Base-by-base conservation (phyloP, 2,329 filamentous ascomycete genomes). In the Clonostachys solani region DNA sequence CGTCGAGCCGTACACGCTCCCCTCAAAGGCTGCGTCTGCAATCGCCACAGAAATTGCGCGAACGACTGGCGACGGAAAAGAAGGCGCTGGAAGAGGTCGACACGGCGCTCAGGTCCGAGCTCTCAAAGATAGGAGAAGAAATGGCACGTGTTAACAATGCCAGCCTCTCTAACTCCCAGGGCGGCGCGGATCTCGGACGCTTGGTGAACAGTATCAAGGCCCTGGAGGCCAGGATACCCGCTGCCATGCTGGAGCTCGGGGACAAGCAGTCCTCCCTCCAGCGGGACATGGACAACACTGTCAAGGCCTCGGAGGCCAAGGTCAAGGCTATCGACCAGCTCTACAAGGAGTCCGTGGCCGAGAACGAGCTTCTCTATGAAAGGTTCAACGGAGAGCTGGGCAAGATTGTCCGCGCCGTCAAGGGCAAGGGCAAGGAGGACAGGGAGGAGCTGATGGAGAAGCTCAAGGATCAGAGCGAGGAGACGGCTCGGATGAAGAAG, bases 281-380 rank as follows among this genome's bases (percentile, higher is more conserved):
- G 50, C 74, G 72, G 33, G 90, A 95, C 54, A 72, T 95, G 55
- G 83, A 89, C 40, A 81, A 74, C 17, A 84, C 84, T 2, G 74
- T 96, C 13, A 77, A 81, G 56, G 83, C 89, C 2, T 83, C 81
- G 13, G 91, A 96, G 62, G 79, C 78, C 49, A 92, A 94, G 57
- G 84, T 86, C 49, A 87, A 84, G 56, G 86, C 87, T 38, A 81
- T 96, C 46, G 92, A 96, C 62, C 88, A 95, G 66, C 72, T 96
- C 45, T 95, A 95, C 69, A 87, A 89, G 54, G 90, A 96, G 60
- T 81, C 85, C 15, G 90, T 84, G 56, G 88, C 89, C 0, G 92
- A 97, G 72, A 97, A 96, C 57, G 92, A 96, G 68, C 80, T 92
- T 33, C 74, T 97, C 47, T 96, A 96, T 65, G 87, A 92, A 54